A percentile compares a stretch with the other conserved stretches of the same genome.
phyloP scores from a whole-genome alignment of 306 rosid genomes.

The Ormosia emarginata region DNA sequence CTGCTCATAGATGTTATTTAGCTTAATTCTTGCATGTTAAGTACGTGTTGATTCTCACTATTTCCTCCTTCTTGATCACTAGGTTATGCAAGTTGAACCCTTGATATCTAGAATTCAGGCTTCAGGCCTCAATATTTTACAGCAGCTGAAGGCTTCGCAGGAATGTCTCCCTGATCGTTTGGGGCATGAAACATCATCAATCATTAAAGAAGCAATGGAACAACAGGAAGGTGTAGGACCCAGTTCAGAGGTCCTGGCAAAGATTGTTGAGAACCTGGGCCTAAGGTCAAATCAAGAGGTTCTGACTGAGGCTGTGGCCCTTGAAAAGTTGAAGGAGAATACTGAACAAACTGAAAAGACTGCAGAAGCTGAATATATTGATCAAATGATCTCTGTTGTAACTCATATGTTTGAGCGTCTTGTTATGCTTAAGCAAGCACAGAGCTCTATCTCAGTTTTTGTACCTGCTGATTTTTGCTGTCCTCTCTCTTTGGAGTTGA shows the following conservation, averaged over 20 bases:
- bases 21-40: neutral
- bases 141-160: constrained; percentile 43
- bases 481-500: constrained; percentile 84
- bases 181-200: constrained; percentile 41
- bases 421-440: constrained; percentile 50
- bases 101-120: constrained; percentile 47
- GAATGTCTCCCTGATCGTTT: constrained; percentile 47
- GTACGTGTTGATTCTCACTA: constrained; percentile 13
- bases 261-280: constrained; percentile 51
- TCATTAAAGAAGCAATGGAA: constrained; percentile 50
- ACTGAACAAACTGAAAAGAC: constrained; percentile 61
- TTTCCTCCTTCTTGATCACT: constrained; percentile 32
- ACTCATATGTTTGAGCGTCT: constrained; percentile 49
- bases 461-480: constrained; percentile 81
- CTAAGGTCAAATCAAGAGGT: constrained; percentile 59
- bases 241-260: constrained; percentile 47
- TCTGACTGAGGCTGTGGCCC: constrained; percentile 75
- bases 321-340: constrained; percentile 64
- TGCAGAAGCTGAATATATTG: constrained; percentile 62
- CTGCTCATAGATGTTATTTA: neutral
- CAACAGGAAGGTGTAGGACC: constrained; percentile 52
- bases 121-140: constrained; percentile 41
- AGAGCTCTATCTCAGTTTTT: constrained; percentile 48
- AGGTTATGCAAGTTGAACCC: constrained; percentile 66
- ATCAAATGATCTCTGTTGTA: constrained; percentile 50